Evolutionary conservation across 805 yeast genomes (phyloP), one percentile per base, ranked within the genome.

Genomic region (Hanseniaspora valbyensis): DNA sequence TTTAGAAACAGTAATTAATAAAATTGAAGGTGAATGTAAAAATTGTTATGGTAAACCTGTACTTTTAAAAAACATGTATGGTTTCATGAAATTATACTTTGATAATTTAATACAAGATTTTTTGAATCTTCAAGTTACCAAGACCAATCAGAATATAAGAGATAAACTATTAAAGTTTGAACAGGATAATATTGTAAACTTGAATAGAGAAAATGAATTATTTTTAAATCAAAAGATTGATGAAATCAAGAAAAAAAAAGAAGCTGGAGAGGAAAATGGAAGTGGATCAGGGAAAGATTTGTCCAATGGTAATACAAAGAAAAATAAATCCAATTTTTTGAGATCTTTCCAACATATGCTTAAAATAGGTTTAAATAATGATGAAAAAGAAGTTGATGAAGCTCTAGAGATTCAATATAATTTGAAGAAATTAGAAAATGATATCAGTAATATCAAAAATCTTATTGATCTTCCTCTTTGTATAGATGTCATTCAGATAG

Each of bases 391-490:
- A 19, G 62, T 58, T 14, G 45, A 61, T 10, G 68, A 71, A 50
- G 62, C 64, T 54, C 49, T 66, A 1, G 88, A 83, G 57, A 71
- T 85, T 54, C 89, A 87, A 45, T 95, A 94, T 1, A 80, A 81
- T 56, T 75, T 88, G 25, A 86, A 84, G 54, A 78, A 89, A 28
- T 71, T 90, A 59, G 78, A 79, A 25, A 80, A 77, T 34, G 85
- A 85, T 55, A 73, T 92, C 54, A 81, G 80, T 55, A 80, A 83
- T 16, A 76, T 92, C 58, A 83, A 82, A 58, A 73, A 81, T 4
- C 76, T 85, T 28, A 80, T 90, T 53, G 83, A 88, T 58, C 75
- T 90, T 44, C 95, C 89, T 60, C 69, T 90, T 42, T 82, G 90
- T 1, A 75, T 85, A 53, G 74, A 76, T 44, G 71, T 85, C 8